These are phyloP conservation scores for Gaertneriomyces sp. DNA, from an alignment of 192 early-diverging fungal genomes.

Conservation along the genomic window DNA sequence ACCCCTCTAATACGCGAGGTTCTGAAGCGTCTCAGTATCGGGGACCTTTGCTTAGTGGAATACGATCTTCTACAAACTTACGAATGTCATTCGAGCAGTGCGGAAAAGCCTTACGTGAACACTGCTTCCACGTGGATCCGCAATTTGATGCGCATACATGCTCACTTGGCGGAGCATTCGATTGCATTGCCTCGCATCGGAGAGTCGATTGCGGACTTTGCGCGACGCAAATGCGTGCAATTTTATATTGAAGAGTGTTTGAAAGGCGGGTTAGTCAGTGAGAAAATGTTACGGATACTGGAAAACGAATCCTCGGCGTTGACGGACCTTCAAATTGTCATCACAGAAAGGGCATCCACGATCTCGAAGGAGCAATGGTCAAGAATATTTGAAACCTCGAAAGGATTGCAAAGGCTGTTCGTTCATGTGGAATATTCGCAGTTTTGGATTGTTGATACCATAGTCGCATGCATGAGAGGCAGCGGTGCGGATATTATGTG, in stretches of 20 bases:
- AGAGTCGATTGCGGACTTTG: not conserved
- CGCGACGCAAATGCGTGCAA: conserved; percentile 8
- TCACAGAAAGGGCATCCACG: too few relatives aligned
- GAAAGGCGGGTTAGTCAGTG: conserved; percentile 3
- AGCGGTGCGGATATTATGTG: too few relatives aligned
- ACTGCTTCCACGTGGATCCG: conserved; percentile 19
- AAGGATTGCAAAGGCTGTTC: too few relatives aligned
- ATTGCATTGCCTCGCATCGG: not conserved
- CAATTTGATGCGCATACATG: conserved; percentile 12
- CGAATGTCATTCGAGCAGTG: not conserved
- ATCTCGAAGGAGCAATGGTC: too few relatives aligned
- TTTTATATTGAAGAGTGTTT: conserved; percentile 26
- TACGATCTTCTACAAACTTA: conserved; percentile 2
- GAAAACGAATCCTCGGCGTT: too few relatives aligned
- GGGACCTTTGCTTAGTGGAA: conserved; percentile 19
- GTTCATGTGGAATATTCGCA: too few relatives aligned
- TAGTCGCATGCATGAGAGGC: too few relatives aligned
- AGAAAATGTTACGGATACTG: too few relatives aligned
- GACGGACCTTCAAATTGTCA: too few relatives aligned
- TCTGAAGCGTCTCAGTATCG: conserved; percentile 17
- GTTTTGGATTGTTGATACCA: too few relatives aligned
- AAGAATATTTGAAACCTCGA: too few relatives aligned
- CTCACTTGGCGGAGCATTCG: not conserved
- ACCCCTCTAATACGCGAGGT: conserved; percentile 8
- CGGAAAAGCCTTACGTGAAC: not conserved